Conservation (phyloP, 441 rosid genomes). For the Hura crepitans region DNA sequence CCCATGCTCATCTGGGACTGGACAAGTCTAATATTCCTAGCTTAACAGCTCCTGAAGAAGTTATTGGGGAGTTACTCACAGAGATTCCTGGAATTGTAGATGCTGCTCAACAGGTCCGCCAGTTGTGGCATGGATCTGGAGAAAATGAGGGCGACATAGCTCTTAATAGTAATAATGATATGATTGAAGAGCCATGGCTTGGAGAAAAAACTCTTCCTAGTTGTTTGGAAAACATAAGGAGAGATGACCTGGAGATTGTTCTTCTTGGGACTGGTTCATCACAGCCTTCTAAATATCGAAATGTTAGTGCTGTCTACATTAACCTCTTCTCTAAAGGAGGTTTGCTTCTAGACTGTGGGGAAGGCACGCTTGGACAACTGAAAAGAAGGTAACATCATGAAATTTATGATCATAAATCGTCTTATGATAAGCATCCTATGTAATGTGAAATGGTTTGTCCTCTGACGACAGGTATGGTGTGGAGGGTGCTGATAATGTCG, state of each 20-base stretch:
- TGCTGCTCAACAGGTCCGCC: conserved; percentile 48
- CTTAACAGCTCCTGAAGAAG: conserved; percentile 36
- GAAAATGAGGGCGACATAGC: conserved; percentile 24
- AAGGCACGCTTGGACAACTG: conserved; percentile 92
- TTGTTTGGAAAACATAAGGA: conserved; percentile 68
- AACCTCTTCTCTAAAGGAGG: conserved; percentile 77
- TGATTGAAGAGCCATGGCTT: conserved; percentile 81
- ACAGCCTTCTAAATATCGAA: conserved; percentile 94
- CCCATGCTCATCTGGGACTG: conserved; percentile 67
- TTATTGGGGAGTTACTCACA: conserved; percentile 51
- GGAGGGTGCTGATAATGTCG: conserved; percentile 63
- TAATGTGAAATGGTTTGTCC: conserved; percentile 6
- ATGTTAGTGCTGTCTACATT: conserved; percentile 69
- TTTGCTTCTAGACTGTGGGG: conserved; percentile 85
- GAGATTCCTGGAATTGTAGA: conserved; percentile 75
- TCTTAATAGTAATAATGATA: conserved; percentile 25
- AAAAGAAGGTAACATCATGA: conserved; percentile 59
- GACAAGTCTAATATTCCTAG: conserved; percentile 69
- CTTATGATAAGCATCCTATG: not conserved
- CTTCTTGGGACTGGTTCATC: conserved; percentile 93
- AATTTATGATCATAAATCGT: not conserved
- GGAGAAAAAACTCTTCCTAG: conserved; percentile 48
- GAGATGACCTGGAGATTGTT: conserved; percentile 87
- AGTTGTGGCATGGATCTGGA: conserved; percentile 45
- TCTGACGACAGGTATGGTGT: conserved; percentile 54